Evolutionary conservation across 495 filamentous ascomycete genomes (phyloP).

Genomic region (Cercophora sp.): DNA sequence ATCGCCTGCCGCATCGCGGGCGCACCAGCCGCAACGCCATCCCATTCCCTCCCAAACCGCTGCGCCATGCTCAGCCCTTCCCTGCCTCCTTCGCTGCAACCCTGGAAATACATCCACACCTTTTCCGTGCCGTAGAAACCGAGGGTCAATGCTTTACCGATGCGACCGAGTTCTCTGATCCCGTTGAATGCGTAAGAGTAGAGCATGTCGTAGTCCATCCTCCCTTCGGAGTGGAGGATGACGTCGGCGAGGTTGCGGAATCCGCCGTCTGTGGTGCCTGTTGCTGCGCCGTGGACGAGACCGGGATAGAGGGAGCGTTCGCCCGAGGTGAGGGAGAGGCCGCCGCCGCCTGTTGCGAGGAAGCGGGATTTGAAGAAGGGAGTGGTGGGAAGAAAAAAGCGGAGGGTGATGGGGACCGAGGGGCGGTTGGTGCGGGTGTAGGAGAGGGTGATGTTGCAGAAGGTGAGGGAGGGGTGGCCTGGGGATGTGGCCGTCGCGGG

Average conservation of each 20-base stretch:
- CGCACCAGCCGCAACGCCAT: conserved; percentile 48
- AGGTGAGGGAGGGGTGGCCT: too few species aligned
- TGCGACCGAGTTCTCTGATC: conserved; percentile 25
- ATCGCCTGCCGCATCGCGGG: conserved; percentile 50
- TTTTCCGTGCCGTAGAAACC: conserved; percentile 40
- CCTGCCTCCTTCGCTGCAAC: conserved; percentile 52
- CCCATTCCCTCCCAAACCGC: conserved; percentile 47
- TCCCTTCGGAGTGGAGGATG: conserved; percentile 40
- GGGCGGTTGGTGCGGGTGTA: conserved; percentile 39
- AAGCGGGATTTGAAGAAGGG: conserved; percentile 40
- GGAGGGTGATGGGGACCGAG: conserved; percentile 34
- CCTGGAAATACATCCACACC: conserved; percentile 51
- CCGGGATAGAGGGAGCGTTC: conserved; percentile 32
- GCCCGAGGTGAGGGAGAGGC: conserved; percentile 44
- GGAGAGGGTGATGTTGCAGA: conserved; percentile 46
- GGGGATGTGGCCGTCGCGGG: too few species aligned
- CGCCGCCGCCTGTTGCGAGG: conserved; percentile 44
- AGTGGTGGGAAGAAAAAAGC: conserved; percentile 40
- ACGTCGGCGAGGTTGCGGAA: conserved; percentile 39
- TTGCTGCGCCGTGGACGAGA: conserved; percentile 42
- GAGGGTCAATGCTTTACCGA: conserved; percentile 31
- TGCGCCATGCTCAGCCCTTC: conserved; percentile 52
- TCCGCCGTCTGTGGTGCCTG: conserved; percentile 45
- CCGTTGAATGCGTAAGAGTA: conserved; percentile 45
- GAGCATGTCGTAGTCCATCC: conserved; percentile 38